phyloP scores from a whole-genome alignment of 2,329 filamentous ascomycete genomes.

The Cordyceps cateniannulata region DNA sequence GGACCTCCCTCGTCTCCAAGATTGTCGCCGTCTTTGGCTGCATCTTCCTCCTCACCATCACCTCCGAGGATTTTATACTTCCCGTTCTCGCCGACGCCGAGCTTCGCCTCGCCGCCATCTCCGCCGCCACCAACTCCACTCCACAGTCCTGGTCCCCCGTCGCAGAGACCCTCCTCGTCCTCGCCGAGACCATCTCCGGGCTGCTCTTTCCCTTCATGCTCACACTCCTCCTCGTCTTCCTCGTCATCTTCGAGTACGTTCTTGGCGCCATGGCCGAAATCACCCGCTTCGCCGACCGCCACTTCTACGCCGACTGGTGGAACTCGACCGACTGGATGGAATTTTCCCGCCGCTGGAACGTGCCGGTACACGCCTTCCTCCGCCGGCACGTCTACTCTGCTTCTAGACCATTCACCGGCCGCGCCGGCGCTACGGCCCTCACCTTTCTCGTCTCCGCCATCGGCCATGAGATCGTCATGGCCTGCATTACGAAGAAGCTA shows the following conservation, averaged over 20 bases:
- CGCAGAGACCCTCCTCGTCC: slow-evolving; percentile 67
- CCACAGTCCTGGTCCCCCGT: slow-evolving; percentile 25
- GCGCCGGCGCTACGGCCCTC: slow-evolving; percentile 71
- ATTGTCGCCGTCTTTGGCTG: slow-evolving; percentile 87
- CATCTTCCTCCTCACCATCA: slow-evolving; percentile 88
- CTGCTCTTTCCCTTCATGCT: slow-evolving; percentile 97
- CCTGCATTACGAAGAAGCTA: slow-evolving; percentile 95
- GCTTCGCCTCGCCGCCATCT: slow-evolving; percentile 37
- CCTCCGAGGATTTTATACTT: slow-evolving; percentile 90
- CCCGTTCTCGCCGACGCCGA: slow-evolving; percentile 75
- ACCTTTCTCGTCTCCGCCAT: slow-evolving; percentile 88
- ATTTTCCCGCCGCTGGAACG: slow-evolving; percentile 94
- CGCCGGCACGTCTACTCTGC: slow-evolving; percentile 90
- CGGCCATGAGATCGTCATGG: slow-evolving; percentile 94
- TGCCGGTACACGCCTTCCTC: slow-evolving; percentile 95
- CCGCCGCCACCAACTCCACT: slow-evolving; percentile 22
- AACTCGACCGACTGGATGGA: slow-evolving; percentile 86
- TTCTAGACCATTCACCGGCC: slow-evolving; percentile 68
- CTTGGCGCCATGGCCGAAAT: slow-evolving; percentile 93
- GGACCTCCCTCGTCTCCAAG: slow-evolving; percentile 77
- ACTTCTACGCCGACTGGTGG: slow-evolving; percentile 82
- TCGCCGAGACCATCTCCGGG: slow-evolving; percentile 84
- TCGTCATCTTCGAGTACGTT: slow-evolving; percentile 97
- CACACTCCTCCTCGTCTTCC: slow-evolving; percentile 88
- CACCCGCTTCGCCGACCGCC: slow-evolving; percentile 84